Evolutionary conservation across 768 basidiomycete genomes (phyloP).

Genomic region (Harrya chromipes): DNA sequence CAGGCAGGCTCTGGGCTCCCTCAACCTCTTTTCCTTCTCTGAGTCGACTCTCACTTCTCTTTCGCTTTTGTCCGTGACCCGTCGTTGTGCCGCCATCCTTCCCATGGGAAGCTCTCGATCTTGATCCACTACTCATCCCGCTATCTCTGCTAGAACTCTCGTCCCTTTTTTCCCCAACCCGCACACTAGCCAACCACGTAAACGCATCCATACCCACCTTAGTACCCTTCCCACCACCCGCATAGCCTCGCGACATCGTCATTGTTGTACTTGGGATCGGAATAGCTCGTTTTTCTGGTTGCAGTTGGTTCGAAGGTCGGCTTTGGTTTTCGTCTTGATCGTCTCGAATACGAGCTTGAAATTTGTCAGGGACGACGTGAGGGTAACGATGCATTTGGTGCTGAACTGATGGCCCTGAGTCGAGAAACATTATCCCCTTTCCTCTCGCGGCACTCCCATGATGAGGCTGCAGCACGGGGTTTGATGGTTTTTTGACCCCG

Average conservation of each 20-base stretch:
- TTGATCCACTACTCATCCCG: slow-evolving; percentile 41
- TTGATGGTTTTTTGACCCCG: slow-evolving; percentile 18
- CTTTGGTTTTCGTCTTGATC: slow-evolving; percentile 11
- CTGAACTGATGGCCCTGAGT: slow-evolving; percentile 33
- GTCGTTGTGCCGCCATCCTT: slow-evolving; percentile 9
- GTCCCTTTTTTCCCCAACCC: slow-evolving; percentile 53
- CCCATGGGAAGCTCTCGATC: slow-evolving; percentile 37
- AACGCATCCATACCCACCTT: slow-evolving; percentile 69
- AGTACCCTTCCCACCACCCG: slow-evolving; percentile 45
- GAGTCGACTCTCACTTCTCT: slow-evolving; percentile 47
- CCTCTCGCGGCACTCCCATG: slow-evolving; percentile 33
- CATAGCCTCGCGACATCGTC: slow-evolving; percentile 48
- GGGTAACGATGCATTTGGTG: slow-evolving; percentile 32
- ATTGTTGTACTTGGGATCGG: slow-evolving; percentile 28
- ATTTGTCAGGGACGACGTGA: slow-evolving; percentile 8
- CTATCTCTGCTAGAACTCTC: slow-evolving; percentile 57
- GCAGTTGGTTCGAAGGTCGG: slow-evolving; percentile 2
- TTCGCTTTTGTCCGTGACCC: slow-evolving; percentile 25
- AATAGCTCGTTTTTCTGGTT: slow-evolving; percentile 15
- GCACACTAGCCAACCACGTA: slow-evolving; percentile 72
- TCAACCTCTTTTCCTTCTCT: slow-evolving; percentile 34
- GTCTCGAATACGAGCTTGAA: slow-evolving; percentile 13
- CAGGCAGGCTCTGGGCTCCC: slow-evolving; percentile 55
- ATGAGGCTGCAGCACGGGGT: slow-evolving; percentile 33
- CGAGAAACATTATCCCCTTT: slow-evolving; percentile 26